Evolutionary conservation across 345 rosid genomes (phyloP).

Genomic region (Syzygium oleosum): DNA sequence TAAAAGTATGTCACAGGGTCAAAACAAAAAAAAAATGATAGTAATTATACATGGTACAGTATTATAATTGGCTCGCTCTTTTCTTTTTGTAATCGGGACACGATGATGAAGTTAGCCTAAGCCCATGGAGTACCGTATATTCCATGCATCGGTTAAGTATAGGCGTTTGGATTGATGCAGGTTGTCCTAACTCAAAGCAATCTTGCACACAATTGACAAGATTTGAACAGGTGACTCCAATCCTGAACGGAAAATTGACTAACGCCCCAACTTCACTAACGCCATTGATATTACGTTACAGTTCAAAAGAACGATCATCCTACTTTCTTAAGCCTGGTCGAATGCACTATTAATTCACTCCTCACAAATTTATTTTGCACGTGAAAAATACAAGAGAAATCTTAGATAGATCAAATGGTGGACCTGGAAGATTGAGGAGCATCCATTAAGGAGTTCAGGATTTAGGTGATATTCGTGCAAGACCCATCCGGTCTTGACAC

Average conservation of each 20-base stretch:
- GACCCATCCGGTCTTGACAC: background rate
- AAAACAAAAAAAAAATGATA: background rate
- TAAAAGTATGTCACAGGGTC: background rate
- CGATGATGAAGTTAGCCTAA: background rate
- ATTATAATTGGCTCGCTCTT: background rate
- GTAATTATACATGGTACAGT: background rate
- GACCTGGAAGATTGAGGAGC: background rate
- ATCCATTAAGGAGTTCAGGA: background rate
- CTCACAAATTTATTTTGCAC: background rate
- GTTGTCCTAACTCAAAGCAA: background rate
- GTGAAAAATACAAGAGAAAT: background rate
- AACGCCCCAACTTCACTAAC: background rate
- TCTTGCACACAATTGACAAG: background rate
- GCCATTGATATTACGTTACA: background rate
- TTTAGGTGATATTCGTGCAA: constrained; percentile 7
- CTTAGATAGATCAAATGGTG: background rate
- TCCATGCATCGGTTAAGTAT: background rate
- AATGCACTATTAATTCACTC: background rate
- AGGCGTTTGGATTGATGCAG: background rate
- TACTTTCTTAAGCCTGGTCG: background rate
- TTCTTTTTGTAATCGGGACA: background rate
- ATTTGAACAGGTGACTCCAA: background rate
- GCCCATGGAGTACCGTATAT: background rate
- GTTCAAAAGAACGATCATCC: background rate
- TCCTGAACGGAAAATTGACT: background rate